Evolutionary conservation across 2,329 filamentous ascomycete species (phyloP).

Genomic region (Periconia sp.): DNA sequence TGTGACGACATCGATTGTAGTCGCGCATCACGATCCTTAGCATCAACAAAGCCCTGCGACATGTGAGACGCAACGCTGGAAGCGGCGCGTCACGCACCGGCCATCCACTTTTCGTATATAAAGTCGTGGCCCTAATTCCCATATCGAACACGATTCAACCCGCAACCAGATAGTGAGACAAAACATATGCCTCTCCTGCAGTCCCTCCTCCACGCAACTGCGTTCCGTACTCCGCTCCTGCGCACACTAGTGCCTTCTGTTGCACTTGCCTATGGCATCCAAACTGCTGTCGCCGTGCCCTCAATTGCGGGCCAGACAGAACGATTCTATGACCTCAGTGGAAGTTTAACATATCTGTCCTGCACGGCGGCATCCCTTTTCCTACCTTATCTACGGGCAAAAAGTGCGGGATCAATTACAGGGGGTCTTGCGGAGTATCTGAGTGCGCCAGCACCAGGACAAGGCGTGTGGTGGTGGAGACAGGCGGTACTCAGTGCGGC

Average conservation of each 20-base stretch:
- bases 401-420: constrained; percentile 53
- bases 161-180: too few relatives aligned
- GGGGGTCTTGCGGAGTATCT: constrained; percentile 42
- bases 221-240: constrained; percentile 67
- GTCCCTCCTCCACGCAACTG: constrained; percentile 64
- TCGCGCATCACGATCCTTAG: constrained; percentile 22
- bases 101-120: not conserved
- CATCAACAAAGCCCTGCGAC: constrained; percentile 20
- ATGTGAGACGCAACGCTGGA: constrained; percentile 7
- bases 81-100: constrained; percentile 2
- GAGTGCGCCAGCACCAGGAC: constrained; percentile 28
- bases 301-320: constrained; percentile 67
- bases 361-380: constrained; percentile 68
- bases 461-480: constrained; percentile 63
- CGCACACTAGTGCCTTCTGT: constrained; percentile 67
- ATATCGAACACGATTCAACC: not conserved
- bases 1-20: constrained; percentile 40
- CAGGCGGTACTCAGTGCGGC: constrained; percentile 61
- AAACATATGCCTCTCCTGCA: constrained; percentile 50
- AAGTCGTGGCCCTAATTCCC: too few relatives aligned
- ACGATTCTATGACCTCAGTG: constrained; percentile 72
- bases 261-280: constrained; percentile 67
- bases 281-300: constrained; percentile 67
- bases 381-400: constrained; percentile 64
- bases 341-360: constrained; percentile 69